Evolutionary conservation across 1,139 yeast genomes (phyloP), one percentile per base, ranked within the genome.

Genomic region (Candida tropicalis): DNA sequence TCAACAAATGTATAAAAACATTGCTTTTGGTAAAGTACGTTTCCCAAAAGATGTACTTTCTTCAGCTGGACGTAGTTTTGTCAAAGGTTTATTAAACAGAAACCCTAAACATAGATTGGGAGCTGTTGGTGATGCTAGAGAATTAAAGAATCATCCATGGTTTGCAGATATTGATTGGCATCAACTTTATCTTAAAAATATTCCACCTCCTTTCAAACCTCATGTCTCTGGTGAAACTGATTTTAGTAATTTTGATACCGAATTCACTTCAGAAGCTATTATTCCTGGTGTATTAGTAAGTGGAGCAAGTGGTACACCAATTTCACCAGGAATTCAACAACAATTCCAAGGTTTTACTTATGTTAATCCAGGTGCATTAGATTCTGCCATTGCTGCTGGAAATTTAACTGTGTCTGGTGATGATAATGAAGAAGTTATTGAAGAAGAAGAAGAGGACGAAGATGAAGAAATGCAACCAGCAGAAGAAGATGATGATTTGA

Each of bases 131-230:
- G 99, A 91, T 65, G 98, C 98, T 0, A 77, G 90, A 51, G 99
- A 93, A 66, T 76, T 93, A 53, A 80, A 87, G 60, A 93, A 87
- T 1, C 99, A 93, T 66, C 84, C 95, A 9, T 93, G 93, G 58
- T 91, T 93, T 66, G 77, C 77, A 43, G 98, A 93, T 56, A 77
- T 93, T 49, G 95, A 93, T 63, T 93, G 98, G 99, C 80, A 80
- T 25, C 73, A 86, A 44, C 72, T 93, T 49, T 76, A 76, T 51
- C 76, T 81, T 50, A 91, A 89, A 70, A 86, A 86, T 59, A 80
- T 93, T n/a, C 95, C 97, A 38, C 99, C 99, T 26, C 99, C 99
- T 2, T 91, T 90, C 71, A 89, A 90, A 63, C 99, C 99, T 2
- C 96, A 89, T 61, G 79, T 93, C 52, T 71, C 87, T 6, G 84